Conservation (phyloP, 176 grass and related monocot genomes). For the Aegilops sharonensis region DNA sequence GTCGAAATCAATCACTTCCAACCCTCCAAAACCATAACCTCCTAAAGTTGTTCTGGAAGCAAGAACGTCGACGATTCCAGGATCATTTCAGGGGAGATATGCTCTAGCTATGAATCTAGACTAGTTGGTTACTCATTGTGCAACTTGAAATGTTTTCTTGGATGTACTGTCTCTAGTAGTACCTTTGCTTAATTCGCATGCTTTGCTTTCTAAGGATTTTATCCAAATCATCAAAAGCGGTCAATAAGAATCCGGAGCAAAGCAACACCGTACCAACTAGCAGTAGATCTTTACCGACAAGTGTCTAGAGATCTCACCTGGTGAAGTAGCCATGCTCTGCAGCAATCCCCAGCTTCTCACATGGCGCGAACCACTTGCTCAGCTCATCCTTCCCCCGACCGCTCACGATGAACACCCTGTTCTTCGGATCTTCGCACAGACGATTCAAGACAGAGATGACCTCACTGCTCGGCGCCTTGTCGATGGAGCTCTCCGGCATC, state of each 20-base stretch:
- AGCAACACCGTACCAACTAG: conserved; percentile 29
- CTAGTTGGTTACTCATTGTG: neutral
- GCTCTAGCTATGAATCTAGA: neutral
- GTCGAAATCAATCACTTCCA: neutral
- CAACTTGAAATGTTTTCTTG: neutral
- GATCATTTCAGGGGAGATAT: neutral
- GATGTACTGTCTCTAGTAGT: neutral
- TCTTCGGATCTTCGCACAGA: conserved; percentile 74
- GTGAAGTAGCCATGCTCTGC: conserved; percentile 96
- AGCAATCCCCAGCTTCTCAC: conserved; percentile 82
- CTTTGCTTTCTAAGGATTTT: neutral
- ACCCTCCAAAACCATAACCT: neutral
- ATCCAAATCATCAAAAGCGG: conserved; percentile 31
- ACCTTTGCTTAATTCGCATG: conserved; percentile 21
- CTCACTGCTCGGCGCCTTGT: conserved; percentile 64
- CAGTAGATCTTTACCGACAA: neutral
- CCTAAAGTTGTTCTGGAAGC: neutral
- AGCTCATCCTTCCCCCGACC: conserved; percentile 74
- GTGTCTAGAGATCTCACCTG: conserved; percentile 44
- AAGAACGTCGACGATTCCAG: neutral
- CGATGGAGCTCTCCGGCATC: conserved; percentile 63
- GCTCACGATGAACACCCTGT: conserved; percentile 90
- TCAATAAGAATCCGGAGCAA: conserved; percentile 26
- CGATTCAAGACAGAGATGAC: conserved; percentile 68
- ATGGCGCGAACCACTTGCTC: conserved; percentile 70